Conservation (phyloP, 352 stramenopile species). For the Aphanomyces stellatus region DNA sequence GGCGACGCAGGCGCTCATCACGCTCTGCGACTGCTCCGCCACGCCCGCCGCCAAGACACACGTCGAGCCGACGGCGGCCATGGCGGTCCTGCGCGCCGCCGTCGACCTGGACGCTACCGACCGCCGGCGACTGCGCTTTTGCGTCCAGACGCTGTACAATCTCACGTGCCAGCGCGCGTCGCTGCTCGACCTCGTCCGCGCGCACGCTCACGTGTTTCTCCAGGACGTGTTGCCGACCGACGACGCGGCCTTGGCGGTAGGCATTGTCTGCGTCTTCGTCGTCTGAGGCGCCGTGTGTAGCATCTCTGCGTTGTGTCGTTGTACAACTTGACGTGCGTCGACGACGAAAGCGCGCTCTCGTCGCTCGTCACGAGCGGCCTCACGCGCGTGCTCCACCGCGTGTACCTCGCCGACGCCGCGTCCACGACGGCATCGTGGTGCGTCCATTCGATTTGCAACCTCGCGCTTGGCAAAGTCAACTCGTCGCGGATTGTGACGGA, state of each 20-base stretch:
- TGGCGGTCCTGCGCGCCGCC: not conserved
- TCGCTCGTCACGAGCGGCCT: slow-evolving; percentile 39
- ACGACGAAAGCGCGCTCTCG: slow-evolving; percentile 26
- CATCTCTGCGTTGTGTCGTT: slow-evolving; percentile 52
- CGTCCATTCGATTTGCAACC: slow-evolving; percentile 49
- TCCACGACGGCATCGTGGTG: slow-evolving; percentile 38
- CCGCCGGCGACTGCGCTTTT: slow-evolving; percentile 23
- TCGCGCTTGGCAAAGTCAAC: slow-evolving; percentile 58
- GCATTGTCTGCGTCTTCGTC: not conserved
- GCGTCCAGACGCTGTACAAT: slow-evolving; percentile 67
- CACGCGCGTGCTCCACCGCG: slow-evolving; percentile 36
- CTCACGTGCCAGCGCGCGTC: slow-evolving; percentile 47
- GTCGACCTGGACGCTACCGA: not conserved
- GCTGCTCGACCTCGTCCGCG: slow-evolving; percentile 37
- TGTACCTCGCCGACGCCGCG: slow-evolving; percentile 29
- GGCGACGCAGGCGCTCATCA: slow-evolving; percentile 5
- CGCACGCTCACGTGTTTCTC: slow-evolving; percentile 23
- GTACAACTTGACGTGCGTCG: slow-evolving; percentile 61
- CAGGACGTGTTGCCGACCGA: not conserved
- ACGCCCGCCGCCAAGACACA: not conserved
- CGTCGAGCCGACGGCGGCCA: not conserved
- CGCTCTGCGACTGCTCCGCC: not conserved
- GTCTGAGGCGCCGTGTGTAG: not conserved
- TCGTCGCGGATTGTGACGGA: slow-evolving; percentile 48
- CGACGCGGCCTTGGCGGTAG: not conserved